Percentiles rank a stretch among this genome's conserved stretches.
These are phyloP conservation scores for Thalassiosira delicatula DNA, from an alignment of 352 stramenopile species.

Conservation along the genomic window DNA sequence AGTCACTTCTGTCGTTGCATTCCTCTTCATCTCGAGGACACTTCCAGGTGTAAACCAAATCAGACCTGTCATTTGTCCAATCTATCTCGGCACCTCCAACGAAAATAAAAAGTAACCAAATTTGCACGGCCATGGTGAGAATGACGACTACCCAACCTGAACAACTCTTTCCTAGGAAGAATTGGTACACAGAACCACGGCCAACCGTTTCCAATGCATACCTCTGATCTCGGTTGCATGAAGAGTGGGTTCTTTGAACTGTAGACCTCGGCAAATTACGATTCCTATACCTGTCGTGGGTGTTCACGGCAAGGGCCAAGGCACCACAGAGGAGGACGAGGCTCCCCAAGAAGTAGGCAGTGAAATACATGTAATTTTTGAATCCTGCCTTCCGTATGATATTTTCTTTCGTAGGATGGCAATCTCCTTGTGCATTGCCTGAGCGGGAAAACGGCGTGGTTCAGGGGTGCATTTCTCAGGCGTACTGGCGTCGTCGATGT, in stretches of 20 bases:
- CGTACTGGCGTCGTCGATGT: background rate
- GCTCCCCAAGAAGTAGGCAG: background rate
- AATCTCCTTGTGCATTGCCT: constrained; percentile 39
- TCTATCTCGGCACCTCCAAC: background rate
- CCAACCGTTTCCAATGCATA: background rate
- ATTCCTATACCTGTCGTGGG: background rate
- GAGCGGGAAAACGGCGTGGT: background rate
- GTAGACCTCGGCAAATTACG: background rate
- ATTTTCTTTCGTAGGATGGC: constrained; percentile 12
- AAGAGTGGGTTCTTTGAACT: background rate
- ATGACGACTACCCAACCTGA: background rate
- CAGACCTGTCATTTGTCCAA: background rate
- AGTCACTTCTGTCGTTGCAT: background rate
- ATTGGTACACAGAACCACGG: constrained; percentile 26
- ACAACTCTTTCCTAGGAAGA: constrained; percentile 38
- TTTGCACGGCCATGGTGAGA: background rate
- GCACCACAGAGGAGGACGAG: background rate
- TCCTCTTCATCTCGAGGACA: background rate
- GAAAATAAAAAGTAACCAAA: background rate
- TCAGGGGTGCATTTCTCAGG: background rate
- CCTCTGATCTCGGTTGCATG: background rate
- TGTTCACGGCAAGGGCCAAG: background rate
- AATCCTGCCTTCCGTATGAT: background rate
- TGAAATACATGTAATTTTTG: background rate
- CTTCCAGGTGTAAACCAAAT: background rate